phyloP scores from a whole-genome alignment of 345 rosid species.

The Populus simonii region DNA sequence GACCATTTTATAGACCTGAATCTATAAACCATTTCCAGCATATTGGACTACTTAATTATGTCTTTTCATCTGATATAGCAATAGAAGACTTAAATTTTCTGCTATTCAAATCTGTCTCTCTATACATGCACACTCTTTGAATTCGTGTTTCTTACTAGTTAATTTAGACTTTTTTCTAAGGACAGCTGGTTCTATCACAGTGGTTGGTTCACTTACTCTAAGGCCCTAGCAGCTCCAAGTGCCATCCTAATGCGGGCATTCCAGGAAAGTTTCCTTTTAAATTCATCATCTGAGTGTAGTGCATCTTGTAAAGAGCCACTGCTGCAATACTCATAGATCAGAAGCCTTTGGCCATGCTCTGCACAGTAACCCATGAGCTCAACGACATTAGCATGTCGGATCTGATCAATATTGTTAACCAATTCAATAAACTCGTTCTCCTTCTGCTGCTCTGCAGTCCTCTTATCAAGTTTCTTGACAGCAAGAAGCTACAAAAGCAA shows the following conservation, averaged over 20 bases:
- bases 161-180: neutral
- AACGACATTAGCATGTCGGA: slow-evolving; percentile 81
- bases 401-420: slow-evolving; percentile 70
- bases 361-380: slow-evolving; percentile 94
- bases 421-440: slow-evolving; percentile 78
- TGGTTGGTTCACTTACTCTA: slow-evolving; percentile 61
- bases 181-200: neutral
- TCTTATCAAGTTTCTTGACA: slow-evolving; percentile 86
- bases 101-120: neutral
- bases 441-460: slow-evolving; percentile 57
- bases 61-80: neutral
- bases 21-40: neutral
- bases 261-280: slow-evolving; percentile 68
- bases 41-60: neutral
- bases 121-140: neutral
- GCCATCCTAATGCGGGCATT: slow-evolving; percentile 75
- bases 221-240: slow-evolving; percentile 92
- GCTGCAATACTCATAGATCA: slow-evolving; percentile 83
- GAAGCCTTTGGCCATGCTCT: slow-evolving; percentile 89
- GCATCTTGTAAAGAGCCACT: slow-evolving; percentile 79
- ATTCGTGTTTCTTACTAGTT: neutral
- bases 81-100: neutral
- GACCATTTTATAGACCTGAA: neutral
- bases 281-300: slow-evolving; percentile 79
- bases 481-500: slow-evolving; percentile 61